Conservation (phyloP, 495 filamentous ascomycete species). For the Neurospora terricola region DNA sequence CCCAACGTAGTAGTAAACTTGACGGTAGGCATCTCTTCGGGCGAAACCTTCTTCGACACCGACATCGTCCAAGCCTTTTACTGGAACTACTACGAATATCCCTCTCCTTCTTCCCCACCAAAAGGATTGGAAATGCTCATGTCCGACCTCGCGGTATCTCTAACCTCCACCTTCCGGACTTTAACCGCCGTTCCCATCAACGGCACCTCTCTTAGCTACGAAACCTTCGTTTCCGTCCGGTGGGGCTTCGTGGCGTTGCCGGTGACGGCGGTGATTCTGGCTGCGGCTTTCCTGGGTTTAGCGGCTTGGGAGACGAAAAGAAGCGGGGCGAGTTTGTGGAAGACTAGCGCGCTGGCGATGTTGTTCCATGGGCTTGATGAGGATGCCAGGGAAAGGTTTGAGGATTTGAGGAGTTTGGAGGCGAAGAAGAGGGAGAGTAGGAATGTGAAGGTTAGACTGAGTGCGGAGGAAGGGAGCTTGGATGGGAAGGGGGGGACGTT, state of each 20-base stretch:
- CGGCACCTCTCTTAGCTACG: neutral
- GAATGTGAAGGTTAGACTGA: slow-evolving; percentile 9
- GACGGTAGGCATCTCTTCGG: slow-evolving; percentile 15
- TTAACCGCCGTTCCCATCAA: neutral
- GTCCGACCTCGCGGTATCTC: slow-evolving; percentile 4
- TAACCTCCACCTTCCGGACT: neutral
- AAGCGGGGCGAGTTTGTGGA: slow-evolving; percentile 12
- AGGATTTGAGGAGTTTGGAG: slow-evolving; percentile 4
- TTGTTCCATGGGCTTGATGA: slow-evolving; percentile 18
- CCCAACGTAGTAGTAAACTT: slow-evolving; percentile 15
- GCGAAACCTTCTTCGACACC: slow-evolving; percentile 19
- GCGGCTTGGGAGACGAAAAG: slow-evolving; percentile 3
- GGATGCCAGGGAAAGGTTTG: slow-evolving; percentile 8
- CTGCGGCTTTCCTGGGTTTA: slow-evolving; percentile 2
- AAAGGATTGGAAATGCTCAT: slow-evolving; percentile 13
- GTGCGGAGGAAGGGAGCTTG: neutral
- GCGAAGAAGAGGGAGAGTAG: slow-evolving; percentile 13
- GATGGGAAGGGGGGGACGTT: slow-evolving; percentile 1
- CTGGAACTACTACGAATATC: slow-evolving; percentile 22
- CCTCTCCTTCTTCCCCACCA: neutral
- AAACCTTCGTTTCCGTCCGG: slow-evolving; percentile 6
- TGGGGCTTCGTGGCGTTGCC: slow-evolving; percentile 6
- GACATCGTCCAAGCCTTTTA: slow-evolving; percentile 22
- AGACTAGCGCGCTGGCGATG: slow-evolving; percentile 15
- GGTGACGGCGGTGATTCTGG: neutral